Percentiles rank a stretch among this genome's conserved stretches.
Conservation (phyloP, 768 basidiomycete species). For the Chiua virens region DNA sequence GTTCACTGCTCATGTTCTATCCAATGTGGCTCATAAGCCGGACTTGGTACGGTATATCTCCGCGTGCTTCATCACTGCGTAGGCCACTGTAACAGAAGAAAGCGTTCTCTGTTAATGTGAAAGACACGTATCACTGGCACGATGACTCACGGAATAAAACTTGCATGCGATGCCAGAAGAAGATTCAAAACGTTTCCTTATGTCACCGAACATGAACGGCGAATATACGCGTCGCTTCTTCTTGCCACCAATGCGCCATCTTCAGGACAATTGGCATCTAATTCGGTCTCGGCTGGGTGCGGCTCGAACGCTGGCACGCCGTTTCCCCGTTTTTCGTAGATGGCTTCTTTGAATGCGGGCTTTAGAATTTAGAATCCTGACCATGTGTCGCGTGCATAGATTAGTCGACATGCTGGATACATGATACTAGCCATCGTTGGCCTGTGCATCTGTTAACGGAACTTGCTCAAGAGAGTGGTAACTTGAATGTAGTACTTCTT, state of each 20-base stretch:
- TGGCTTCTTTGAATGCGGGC: slow-evolving; percentile 8
- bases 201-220: slow-evolving; percentile 12
- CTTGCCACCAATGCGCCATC: slow-evolving; percentile 7
- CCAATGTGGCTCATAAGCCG: slow-evolving; percentile 13
- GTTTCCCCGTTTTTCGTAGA: slow-evolving; percentile 71
- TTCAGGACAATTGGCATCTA: slow-evolving; percentile 76
- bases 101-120: slow-evolving; percentile 1
- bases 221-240: slow-evolving; percentile 8
- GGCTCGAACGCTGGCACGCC: slow-evolving; percentile 81
- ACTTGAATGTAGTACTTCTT: slow-evolving; percentile 76
- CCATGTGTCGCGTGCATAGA: slow-evolving; percentile 36
- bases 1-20: slow-evolving; percentile 9
- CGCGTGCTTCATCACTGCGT: slow-evolving; percentile 75
- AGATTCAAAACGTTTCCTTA: slow-evolving; percentile 20
- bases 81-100: slow-evolving; percentile 35
- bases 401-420: slow-evolving; percentile 85
- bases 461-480: slow-evolving; percentile 66
- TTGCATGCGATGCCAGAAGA: slow-evolving; percentile 16
- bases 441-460: slow-evolving; percentile 75
- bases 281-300: slow-evolving; percentile 80
- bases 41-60: slow-evolving; percentile 74
- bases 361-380: not conserved
- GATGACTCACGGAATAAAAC: slow-evolving; percentile 5
- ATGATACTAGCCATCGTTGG: slow-evolving; percentile 79
- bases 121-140: slow-evolving; percentile 6